Percentiles rank a stretch among this genome's conserved stretches.
phyloP scores from a whole-genome alignment of 2,329 filamentous ascomycete species.

The Sclerotiophoma versabilis region DNA sequence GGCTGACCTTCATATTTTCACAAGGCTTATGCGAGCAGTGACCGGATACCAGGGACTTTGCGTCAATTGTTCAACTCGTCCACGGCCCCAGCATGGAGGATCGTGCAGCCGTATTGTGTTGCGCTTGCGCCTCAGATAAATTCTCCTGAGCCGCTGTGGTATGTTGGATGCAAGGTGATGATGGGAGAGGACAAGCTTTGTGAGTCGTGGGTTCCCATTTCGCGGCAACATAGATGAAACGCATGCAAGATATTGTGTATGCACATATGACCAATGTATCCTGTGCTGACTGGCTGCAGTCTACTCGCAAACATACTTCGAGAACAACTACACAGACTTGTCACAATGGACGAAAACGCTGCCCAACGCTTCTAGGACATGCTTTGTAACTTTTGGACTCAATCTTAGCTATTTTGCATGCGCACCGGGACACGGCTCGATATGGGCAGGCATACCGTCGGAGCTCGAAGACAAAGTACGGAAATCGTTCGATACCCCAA shows the following conservation, averaged over 20 bases:
- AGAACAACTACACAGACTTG: conserved; percentile 41
- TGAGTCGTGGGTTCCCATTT: conserved; percentile 26
- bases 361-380: conserved; percentile 35
- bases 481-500: conserved; percentile 42
- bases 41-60: conserved; percentile 43
- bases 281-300: conserved; percentile 31
- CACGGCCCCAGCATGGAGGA: conserved; percentile 42
- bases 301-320: conserved; percentile 43
- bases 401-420: conserved; percentile 42
- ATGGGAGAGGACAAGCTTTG: conserved; percentile 46
- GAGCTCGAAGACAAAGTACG: conserved; percentile 44
- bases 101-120: conserved; percentile 44
- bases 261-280: background rate
- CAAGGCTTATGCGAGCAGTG: conserved; percentile 33
- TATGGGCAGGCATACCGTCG: conserved; percentile 44
- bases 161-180: conserved; percentile 42
- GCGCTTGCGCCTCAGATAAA: conserved; percentile 41
- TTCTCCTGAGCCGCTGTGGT: conserved; percentile 43
- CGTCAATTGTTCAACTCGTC: conserved; percentile 44
- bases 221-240: conserved; percentile 13
- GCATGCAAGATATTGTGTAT: background rate
- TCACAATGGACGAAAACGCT: conserved; percentile 39
- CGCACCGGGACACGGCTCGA: conserved; percentile 40
- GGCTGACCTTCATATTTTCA: background rate
- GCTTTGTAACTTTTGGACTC: conserved; percentile 45